Percentiles rank a stretch among this genome's conserved stretches.
Conservation (phyloP, 768 basidiomycete genomes). For the Thelephora ganbajun region DNA sequence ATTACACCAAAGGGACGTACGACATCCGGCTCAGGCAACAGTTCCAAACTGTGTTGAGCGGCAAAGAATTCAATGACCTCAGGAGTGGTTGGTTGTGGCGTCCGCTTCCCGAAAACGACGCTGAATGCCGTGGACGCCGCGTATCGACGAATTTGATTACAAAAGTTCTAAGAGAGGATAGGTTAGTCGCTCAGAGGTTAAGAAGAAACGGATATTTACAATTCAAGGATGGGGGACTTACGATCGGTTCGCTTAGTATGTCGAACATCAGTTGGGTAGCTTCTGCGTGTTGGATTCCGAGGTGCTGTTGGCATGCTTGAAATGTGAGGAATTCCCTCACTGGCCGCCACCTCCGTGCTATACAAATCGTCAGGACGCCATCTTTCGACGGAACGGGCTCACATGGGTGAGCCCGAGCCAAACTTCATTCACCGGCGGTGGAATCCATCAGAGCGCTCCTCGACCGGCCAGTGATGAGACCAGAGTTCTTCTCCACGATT, state of each 20-base stretch:
- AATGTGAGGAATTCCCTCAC: not conserved
- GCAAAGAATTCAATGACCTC: not conserved
- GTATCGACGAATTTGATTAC: not conserved
- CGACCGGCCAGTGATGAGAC: not conserved
- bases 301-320: conserved; percentile 9
- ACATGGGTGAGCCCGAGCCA: not conserved
- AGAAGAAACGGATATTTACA: no score
- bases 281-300: conserved; percentile 17
- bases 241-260: conserved; percentile 16
- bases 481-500: not conserved
- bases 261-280: conserved; percentile 17
- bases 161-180: not conserved
- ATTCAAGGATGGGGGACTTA: conserved; percentile 4
- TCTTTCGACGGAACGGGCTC: not conserved
- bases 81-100: not conserved
- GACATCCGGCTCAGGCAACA: not conserved
- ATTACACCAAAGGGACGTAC: not conserved
- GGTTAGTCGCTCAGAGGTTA: no score
- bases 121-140: not conserved
- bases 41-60: not conserved
- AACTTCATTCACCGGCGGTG: not conserved
- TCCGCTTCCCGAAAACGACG: not conserved
- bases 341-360: not conserved
- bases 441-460: not conserved
- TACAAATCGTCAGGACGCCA: not conserved